Conservation (phyloP, 129 eudicot species). For the Flaveria sonorensis region DNA sequence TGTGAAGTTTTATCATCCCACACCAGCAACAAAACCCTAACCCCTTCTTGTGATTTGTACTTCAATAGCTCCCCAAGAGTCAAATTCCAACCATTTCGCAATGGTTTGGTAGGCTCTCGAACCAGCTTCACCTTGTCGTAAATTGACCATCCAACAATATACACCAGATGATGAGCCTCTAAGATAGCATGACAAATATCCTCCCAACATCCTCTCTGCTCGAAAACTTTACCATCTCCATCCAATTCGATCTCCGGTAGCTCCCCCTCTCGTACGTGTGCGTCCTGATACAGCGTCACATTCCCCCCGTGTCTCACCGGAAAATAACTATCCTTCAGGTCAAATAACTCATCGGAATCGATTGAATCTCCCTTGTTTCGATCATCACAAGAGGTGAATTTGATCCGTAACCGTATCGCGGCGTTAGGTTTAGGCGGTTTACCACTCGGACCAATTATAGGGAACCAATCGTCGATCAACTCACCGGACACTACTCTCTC, state of each 20-base stretch:
- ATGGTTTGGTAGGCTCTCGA: slow-evolving; percentile 60
- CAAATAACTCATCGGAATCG: slow-evolving; percentile 33
- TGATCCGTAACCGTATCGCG: slow-evolving; percentile 48
- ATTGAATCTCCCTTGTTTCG: slow-evolving; percentile 28
- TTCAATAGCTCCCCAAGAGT: slow-evolving; percentile 69
- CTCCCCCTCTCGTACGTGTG: slow-evolving; percentile 51
- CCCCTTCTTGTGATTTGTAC: slow-evolving; percentile 91
- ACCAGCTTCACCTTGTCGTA: slow-evolving; percentile 78
- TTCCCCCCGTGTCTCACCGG: slow-evolving; percentile 70
- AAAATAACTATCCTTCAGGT: slow-evolving; percentile 60
- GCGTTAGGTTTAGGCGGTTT: slow-evolving; percentile 58
- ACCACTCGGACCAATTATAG: slow-evolving; percentile 54
- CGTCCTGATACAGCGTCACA: slow-evolving; percentile 80
- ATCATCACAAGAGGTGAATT: slow-evolving; percentile 43
- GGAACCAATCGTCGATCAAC: slow-evolving; percentile 68
- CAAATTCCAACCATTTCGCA: slow-evolving; percentile 60
- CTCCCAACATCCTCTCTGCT: slow-evolving; percentile 75
- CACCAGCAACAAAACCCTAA: slow-evolving; percentile 76
- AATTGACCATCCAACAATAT: slow-evolving; percentile 82
- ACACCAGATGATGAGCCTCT: slow-evolving; percentile 82
- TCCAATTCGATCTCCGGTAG: slow-evolving; percentile 63
- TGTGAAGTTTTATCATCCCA: slow-evolving; percentile 95
- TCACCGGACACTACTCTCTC: slow-evolving; percentile 50
- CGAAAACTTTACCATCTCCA: slow-evolving; percentile 26
- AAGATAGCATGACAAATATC: slow-evolving; percentile 82